Base-by-base conservation (phyloP, 2,329 filamentous ascomycete species). In the Pseudocercospora vitis region DNA sequence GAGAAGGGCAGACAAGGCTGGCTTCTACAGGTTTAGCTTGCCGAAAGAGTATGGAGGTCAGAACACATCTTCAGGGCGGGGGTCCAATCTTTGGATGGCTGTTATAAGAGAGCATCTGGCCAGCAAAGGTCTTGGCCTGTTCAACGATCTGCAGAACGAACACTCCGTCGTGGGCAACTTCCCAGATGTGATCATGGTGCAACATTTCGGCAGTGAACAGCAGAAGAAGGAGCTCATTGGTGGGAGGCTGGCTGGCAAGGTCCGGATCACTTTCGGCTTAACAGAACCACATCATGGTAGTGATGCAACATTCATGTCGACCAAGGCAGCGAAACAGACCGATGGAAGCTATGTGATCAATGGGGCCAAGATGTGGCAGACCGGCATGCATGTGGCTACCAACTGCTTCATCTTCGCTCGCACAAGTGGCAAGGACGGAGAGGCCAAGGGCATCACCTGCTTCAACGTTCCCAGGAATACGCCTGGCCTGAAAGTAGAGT, bases 281-380 rank as follows among this genome's bases (percentile, higher is more conserved):
- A 85, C 82, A 6, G 83, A 85, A 68, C 80, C 80, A 12, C 76
- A 75, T 14, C 82, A 85, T 62, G 83, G 83, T 14, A 83, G 79
- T 54, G 82, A 85, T 68, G 82, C 81, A 4, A 85, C 82, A 2
- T 79, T 81, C 63, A 84, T 85, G 80, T 77, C 74, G 18, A 85
- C 82, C 0, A 71, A 67, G 21, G 83, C 79, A 1, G 69, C 60
- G 26, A 73, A 71, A 19, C 73, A 76, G 60, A 74, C 62, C 3
- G 71, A 76, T 44, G 78, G 76, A 0, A 70, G 77, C 5, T 84
- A 76, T 71, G 44, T 78, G 60, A 76, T 85, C 61, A 79, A 78
- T 42, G 83, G 82, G 2, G 73, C 71, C 44, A 85, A 86, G 71
- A 83, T 81, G 68, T 86, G 83, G 83, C 83, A 85, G 73, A 84